Conservation (phyloP, 306 rosid species). For the Gillenia trifoliata region DNA sequence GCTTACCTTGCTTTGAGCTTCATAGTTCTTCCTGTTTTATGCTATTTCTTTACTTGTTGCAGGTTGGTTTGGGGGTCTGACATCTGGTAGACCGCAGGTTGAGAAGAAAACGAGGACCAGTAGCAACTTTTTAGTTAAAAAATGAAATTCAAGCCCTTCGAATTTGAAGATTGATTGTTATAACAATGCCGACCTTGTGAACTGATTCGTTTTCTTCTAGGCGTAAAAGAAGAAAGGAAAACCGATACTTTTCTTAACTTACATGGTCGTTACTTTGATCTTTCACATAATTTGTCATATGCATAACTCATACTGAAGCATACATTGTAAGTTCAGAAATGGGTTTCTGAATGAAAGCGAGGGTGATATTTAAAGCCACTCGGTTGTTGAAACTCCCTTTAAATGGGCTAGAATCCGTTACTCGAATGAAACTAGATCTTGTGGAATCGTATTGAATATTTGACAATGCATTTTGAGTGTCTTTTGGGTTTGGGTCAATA, state of each 20-base stretch:
- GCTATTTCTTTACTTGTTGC: slow-evolving; percentile 6
- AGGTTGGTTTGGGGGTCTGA: slow-evolving; percentile 19
- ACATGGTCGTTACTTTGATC: slow-evolving; percentile 1
- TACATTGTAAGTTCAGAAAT: neutral
- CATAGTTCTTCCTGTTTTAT: neutral
- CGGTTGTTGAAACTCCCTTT: no score
- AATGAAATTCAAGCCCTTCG: neutral
- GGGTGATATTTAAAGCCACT: neutral
- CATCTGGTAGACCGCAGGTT: neutral
- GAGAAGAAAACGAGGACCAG: neutral
- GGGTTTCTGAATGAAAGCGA: no score
- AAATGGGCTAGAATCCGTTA: no score
- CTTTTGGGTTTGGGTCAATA: no score
- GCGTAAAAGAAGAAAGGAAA: neutral
- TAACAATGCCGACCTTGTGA: neutral
- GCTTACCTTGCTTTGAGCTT: slow-evolving; percentile 11
- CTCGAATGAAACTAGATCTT: no score
- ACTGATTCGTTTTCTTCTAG: neutral
- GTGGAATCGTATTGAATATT: no score
- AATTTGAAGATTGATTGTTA: neutral
- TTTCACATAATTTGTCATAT: neutral
- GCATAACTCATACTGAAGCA: neutral
- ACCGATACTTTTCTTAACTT: neutral
- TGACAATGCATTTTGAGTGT: no score
- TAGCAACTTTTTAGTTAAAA: neutral